Evolutionary conservation across 1,284 basidiomycete species (phyloP), one percentile per base, ranked within the genome.

Genomic region (Malassezia nana): DNA sequence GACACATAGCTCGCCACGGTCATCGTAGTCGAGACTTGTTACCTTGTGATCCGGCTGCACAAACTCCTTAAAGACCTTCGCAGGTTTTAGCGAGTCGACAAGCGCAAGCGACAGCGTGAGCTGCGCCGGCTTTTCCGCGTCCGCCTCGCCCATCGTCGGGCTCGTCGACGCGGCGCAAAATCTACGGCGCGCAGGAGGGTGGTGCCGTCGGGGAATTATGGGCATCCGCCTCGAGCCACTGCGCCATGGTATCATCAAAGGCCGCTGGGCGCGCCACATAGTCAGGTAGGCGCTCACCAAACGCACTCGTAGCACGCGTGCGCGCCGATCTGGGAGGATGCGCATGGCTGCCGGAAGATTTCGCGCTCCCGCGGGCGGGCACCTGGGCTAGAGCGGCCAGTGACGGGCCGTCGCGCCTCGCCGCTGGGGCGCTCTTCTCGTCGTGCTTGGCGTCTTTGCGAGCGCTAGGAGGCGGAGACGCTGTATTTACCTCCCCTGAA

Each of bases 1-100:
- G 32, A 96, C 79, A 38, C 92, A 77, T 56, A 81, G 80, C 61
- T 90, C 85, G 4, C 94, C 94, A 65, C 81, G 78, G 71, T 95
- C 89, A 72, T 96, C 92, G 72, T 92, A 98, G 28, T 81, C 81
- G 25, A 95, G 80, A 10, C 87, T 86, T 0, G 89, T 94, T 46
- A 94, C 50, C 10, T 53, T 55, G 57, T 52, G 76, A 66, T 78
- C 73, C 48, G 78, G 74, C 32, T 74, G 59, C 32, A 75, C 72
- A 76, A 59, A 53, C 24, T 64, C 58, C 8, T 62, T 50, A 78
- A 89, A 90, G 53, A 94, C 86, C 76, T 86, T 89, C 18, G 89
- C 84, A 0, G 89, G 86, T 74, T 88, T 89, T 66, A 89, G 79
- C 1, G 56, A 50, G 13, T 56, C 48, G 25, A 72, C 53, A 29